Conservation (phyloP, 1,284 basidiomycete species). For the Tremellales sp. region DNA sequence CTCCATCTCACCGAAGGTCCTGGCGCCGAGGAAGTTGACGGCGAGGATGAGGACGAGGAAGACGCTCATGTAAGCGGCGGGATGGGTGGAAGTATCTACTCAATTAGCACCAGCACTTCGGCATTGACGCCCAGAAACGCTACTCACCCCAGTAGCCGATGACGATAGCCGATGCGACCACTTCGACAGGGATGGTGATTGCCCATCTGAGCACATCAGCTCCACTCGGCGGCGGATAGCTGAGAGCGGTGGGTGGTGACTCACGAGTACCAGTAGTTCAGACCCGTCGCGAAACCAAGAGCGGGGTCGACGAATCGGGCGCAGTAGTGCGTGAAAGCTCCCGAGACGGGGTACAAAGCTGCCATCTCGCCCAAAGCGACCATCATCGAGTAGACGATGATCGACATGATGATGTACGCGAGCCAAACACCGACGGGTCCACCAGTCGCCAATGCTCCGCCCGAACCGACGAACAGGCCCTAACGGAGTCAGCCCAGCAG, state of each 20-base stretch:
- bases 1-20: slow-evolving; percentile 44
- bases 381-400: slow-evolving; percentile 47
- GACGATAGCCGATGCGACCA: slow-evolving; percentile 39
- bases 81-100: slow-evolving; percentile 26
- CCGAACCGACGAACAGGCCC: slow-evolving; percentile 53
- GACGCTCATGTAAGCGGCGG: slow-evolving; percentile 50
- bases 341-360: slow-evolving; percentile 44
- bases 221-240: too few species aligned
- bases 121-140: too few species aligned
- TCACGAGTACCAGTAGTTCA: slow-evolving; percentile 39
- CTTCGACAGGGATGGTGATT: slow-evolving; percentile 33
- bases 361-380: slow-evolving; percentile 51
- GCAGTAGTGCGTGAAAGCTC: slow-evolving; percentile 46
- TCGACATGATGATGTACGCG: slow-evolving; percentile 45
- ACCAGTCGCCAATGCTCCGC: slow-evolving; percentile 49
- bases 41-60: slow-evolving; percentile 46
- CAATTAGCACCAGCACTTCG: background rate
- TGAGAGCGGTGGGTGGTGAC: background rate
- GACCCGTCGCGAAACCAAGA: slow-evolving; percentile 51
- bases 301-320: slow-evolving; percentile 55
- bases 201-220: slow-evolving; percentile 22
- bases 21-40: slow-evolving; percentile 49
- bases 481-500: slow-evolving; percentile 13
- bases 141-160: slow-evolving; percentile 44
- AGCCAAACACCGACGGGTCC: slow-evolving; percentile 51